These are phyloP conservation scores for Grosmannia penicillata DNA, from an alignment of 2,329 filamentous ascomycete genomes.

Conservation along the genomic window DNA sequence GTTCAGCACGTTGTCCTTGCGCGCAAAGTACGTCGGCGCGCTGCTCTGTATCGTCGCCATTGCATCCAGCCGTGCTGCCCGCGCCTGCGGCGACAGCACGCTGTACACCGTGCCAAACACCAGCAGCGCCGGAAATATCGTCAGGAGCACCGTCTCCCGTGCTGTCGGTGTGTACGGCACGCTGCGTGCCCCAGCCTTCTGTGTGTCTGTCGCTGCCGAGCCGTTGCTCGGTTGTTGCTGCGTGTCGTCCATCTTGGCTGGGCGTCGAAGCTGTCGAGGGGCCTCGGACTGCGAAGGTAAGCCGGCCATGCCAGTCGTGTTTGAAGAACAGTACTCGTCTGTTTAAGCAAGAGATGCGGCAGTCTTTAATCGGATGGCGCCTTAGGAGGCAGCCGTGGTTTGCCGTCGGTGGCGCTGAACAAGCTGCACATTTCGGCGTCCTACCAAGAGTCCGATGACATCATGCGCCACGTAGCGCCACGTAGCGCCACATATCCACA, in stretches of 20 bases:
- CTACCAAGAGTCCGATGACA: too few relatives aligned
- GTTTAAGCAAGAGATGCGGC: too few relatives aligned
- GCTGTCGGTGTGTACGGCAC: conserved; percentile 54
- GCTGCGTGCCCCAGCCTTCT: conserved; percentile 18
- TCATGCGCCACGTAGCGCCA: neutral
- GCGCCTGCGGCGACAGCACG: conserved; percentile 57
- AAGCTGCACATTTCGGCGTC: too few relatives aligned
- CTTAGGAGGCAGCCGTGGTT: too few relatives aligned
- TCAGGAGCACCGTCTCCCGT: conserved; percentile 49
- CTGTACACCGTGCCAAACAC: conserved; percentile 72
- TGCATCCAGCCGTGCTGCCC: conserved; percentile 46
- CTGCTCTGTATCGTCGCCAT: conserved; percentile 33
- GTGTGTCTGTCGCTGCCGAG: neutral
- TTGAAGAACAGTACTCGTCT: too few relatives aligned
- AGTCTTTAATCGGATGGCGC: too few relatives aligned
- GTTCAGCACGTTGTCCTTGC: conserved; percentile 88
- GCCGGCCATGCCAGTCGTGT: conserved; percentile 1
- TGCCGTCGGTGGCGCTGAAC: too few relatives aligned
- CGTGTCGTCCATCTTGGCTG: conserved; percentile 5
- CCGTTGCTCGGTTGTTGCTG: neutral
- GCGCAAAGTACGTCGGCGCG: conserved; percentile 83
- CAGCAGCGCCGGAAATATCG: conserved; percentile 63
- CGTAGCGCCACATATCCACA: neutral
- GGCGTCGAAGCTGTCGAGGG: conserved; percentile 3
- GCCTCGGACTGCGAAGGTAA: conserved; percentile 1